phyloP scores from a whole-genome alignment of 202 grass and related monocot species.

The Setaria italica region DNA sequence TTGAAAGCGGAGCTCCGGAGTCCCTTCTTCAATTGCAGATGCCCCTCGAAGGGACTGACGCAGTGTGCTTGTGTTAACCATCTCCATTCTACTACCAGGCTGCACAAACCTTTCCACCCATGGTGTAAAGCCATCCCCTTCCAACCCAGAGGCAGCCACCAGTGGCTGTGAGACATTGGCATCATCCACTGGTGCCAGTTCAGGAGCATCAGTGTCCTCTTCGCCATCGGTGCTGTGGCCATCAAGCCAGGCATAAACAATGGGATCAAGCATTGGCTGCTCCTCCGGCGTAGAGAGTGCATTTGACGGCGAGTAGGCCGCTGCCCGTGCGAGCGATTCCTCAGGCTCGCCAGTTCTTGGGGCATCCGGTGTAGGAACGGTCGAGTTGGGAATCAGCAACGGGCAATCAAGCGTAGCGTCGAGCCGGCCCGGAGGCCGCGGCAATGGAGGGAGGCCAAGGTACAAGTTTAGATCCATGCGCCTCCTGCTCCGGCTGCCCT shows the following conservation, averaged over 20 bases:
- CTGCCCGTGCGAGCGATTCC: background rate
- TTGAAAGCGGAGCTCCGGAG: slow-evolving; percentile 69
- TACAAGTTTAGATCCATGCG: slow-evolving; percentile 77
- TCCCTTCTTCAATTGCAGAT: slow-evolving; percentile 44
- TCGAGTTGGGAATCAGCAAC: slow-evolving; percentile 1
- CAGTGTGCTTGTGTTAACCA: slow-evolving; percentile 6
- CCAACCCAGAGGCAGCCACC: slow-evolving; percentile 21
- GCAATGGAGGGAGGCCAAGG: slow-evolving; percentile 58
- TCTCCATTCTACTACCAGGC: slow-evolving; percentile 30
- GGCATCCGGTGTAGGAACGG: background rate
- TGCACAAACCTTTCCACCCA: slow-evolving; percentile 34
- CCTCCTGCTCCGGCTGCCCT: slow-evolving; percentile 38
- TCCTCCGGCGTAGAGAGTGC: slow-evolving; percentile 54
- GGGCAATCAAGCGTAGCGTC: slow-evolving; percentile 41
- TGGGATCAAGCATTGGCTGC: slow-evolving; percentile 41
- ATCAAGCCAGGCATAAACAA: slow-evolving; percentile 43
- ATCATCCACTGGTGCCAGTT: background rate
- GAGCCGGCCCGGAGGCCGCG: slow-evolving; percentile 39
- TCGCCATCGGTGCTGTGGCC: slow-evolving; percentile 35
- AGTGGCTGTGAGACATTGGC: background rate
- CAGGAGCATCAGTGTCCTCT: slow-evolving; percentile 41
- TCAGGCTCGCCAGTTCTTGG: background rate
- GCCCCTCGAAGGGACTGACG: background rate
- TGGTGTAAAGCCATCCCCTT: slow-evolving; percentile 4
- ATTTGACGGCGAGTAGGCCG: slow-evolving; percentile 65